Base-by-base conservation (phyloP, 192 early-diverging fungal genomes). In the Dimargaris xerosporica region DNA sequence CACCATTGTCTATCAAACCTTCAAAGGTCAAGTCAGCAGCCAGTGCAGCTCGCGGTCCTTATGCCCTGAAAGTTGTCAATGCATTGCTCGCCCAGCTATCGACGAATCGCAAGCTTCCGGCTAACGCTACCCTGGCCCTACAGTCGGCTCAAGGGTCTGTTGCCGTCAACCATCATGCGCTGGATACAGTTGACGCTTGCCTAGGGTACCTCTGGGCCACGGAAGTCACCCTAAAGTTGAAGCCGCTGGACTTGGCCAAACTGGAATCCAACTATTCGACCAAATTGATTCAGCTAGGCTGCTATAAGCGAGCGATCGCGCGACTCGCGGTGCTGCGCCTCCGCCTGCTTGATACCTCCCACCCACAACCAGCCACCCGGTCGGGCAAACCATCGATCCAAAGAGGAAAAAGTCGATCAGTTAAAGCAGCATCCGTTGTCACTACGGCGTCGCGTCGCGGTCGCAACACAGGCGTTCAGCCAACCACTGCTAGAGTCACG, bases 201-300 rank as follows among this genome's bases (percentile, higher is more conserved):
- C 50, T 52, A 2, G 50, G 28, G 21, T 52, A 52, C 50, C 50
- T 52, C 9, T 52, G 50, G 50, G 21, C 23, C 19, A 21, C 21
- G 11, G 50, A 52, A 3, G 9, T 19, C 11, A 10, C 23, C 23
- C 50, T 52, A 10, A 52, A 52, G 19, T 52, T 52, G 28, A 21
- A 28, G 28, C 50, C 50, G 50, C 50, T 52, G 9, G 50, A 52
- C 28, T 21, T 52, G 15, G 50, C 50, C 50, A 52, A 52, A 52
- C 23, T 52, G 50, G 50, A 52, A 11, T 52, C 50, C 50, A 52
- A 52, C 19, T 52, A 26, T n/a, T 26, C 28, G 7, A 52, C 50
- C 6, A 52, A 52, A n/a, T 28, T 52, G 10, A 28, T 52, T n/a
- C 50, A 52, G 50, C 28, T 52, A 26, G 23, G 50, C 7, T 26